Percentiles rank a stretch among this genome's conserved stretches.
Conservation (phyloP, 225 moss, liverwort and hornwort species). For the Bryoerythrophyllum caledonicum region DNA sequence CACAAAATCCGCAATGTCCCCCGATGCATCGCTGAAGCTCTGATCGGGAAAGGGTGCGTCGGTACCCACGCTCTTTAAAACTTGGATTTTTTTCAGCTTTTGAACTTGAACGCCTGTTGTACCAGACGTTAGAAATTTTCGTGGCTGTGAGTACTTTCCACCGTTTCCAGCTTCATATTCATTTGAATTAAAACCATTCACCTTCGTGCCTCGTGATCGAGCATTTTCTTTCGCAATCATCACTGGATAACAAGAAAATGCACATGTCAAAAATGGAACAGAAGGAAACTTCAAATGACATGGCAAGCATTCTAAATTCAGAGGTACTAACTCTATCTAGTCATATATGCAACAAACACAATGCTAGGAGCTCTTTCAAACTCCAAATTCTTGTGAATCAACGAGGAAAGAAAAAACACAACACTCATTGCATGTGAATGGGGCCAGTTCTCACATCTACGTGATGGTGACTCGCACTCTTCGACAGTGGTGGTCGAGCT, state of each 20-base stretch:
- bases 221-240: conserved; percentile 38
- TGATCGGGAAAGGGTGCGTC: not conserved
- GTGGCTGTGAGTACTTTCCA: conserved; percentile 24
- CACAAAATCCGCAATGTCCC: conserved; percentile 5
- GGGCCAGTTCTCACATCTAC: conserved; percentile 37
- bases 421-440: not conserved
- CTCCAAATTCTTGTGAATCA: not conserved
- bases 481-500: conserved; percentile 47
- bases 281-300: not conserved
- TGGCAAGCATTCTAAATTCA: not conserved
- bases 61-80: conserved; percentile 18
- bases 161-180: conserved; percentile 25
- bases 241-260: conserved; percentile 31
- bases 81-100: not conserved
- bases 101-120: conserved; percentile 9
- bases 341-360: not conserved
- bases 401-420: not conserved
- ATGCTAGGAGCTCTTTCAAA: not conserved
- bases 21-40: not conserved
- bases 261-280: conserved; percentile 15
- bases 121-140: conserved; percentile 21
- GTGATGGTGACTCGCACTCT: conserved; percentile 53
- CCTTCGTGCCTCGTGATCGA: conserved; percentile 30
- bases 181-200: conserved; percentile 21
- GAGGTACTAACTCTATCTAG: not conserved